phyloP scores from a whole-genome alignment of 176 grass and related monocot genomes.

The Pontederia paniculata region DNA sequence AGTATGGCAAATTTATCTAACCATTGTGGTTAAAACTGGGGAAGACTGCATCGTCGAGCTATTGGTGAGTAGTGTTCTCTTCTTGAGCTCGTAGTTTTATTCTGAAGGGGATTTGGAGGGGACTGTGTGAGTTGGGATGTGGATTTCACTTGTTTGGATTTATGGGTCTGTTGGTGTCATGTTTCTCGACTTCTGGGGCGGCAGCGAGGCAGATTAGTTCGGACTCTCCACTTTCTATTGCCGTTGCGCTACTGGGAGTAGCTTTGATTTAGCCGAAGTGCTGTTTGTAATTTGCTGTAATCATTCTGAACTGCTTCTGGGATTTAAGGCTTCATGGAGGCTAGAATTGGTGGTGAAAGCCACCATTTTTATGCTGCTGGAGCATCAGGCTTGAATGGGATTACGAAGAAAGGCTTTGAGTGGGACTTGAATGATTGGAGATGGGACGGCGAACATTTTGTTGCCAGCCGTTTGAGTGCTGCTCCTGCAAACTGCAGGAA shows the following conservation, averaged over 20 bases:
- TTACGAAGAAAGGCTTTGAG: conserved; percentile 3
- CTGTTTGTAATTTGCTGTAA: background rate
- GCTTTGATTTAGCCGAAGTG: background rate
- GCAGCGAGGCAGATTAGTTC: conserved; percentile 9
- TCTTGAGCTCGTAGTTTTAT: background rate
- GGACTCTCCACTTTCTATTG: background rate
- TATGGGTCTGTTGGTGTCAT: conserved; percentile 7
- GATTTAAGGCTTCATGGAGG: conserved; percentile 8
- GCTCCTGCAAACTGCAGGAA: conserved; percentile 7
- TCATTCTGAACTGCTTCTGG: background rate
- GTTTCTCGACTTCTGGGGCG: conserved; percentile 20
- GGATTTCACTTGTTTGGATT: conserved; percentile 25
- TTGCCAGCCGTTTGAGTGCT: conserved; percentile 40
- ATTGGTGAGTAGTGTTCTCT: background rate
- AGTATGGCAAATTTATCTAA: background rate
- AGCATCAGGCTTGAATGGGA: conserved; percentile 12
- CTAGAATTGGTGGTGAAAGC: conserved; percentile 9
- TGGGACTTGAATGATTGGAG: conserved; percentile 30
- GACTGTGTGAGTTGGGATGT: conserved; percentile 12
- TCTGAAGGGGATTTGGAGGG: background rate
- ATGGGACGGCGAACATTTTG: conserved; percentile 26
- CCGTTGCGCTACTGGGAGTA: background rate
- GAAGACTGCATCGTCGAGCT: background rate
- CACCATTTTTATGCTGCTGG: conserved; percentile 9
- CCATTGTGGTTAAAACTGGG: background rate